Evolutionary conservation across 2,329 filamentous ascomycete genomes (phyloP), one percentile per base, ranked within the genome.

Genomic region (Aspergillus ibericus): DNA sequence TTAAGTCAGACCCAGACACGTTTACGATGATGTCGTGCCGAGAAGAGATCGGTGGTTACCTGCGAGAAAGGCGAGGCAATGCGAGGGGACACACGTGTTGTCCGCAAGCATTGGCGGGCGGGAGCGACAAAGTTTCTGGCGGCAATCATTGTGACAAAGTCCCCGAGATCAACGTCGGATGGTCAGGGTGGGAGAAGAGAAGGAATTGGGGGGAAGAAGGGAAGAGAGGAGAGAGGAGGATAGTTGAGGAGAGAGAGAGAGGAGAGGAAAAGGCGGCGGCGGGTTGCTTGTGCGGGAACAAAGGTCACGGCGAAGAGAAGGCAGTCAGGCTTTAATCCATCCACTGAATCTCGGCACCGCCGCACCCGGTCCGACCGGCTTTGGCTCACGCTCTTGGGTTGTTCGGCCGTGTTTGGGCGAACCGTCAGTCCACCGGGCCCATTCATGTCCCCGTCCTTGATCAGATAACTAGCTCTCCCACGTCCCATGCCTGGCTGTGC

Each of bases 51-150:
- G 58, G 58, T 62, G 69, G 82, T 75, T 78, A 90, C 88, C 82
- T 88, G 85, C 68, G 77, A 76, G 68, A 80, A 75, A 68, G 79
- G 76, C 67, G 80, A 78, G 63, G 76, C 72, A 75, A 78, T 79
- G 69, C 75, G 72, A 59, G 78, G 77, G 62, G 76, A 70, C 68
- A 78, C 74, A 70, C 73, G 77, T 66, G 86, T 83, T 72, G 85
- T 84, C 77, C 88, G 88, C 78, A 93, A 81, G 84, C 86, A 91
- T 82, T 96, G 91, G 78, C 90, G 86, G 78, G 87, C 85, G 73
- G 91, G 88, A 72, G 85, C 85, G 78, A 88, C 86, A 78, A 93
- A 85, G 71, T 88, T 86, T 81, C 92, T 89, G 77, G 90, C 82
- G 80, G 90, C 88, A 80, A 96, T 83, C 92, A 96, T 96, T 74